Percentiles rank a stretch among this genome's conserved stretches.
Evolutionary conservation across 495 filamentous ascomycete species (phyloP).

Genomic region (Aspergillus bridgeri): DNA sequence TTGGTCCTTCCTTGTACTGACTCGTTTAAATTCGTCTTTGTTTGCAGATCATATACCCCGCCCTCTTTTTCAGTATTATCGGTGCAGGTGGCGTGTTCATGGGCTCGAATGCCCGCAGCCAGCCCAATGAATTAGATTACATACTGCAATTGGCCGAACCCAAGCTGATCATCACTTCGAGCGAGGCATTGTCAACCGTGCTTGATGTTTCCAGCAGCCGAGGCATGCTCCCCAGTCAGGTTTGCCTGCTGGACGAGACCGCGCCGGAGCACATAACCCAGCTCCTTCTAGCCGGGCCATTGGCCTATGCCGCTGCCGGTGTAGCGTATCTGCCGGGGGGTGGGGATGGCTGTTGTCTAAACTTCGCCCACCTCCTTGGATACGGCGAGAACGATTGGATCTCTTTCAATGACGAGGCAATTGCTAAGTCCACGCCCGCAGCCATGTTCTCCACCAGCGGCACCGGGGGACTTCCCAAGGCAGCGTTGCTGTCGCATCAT

Average conservation of each 20-base stretch:
- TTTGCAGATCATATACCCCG: constrained; percentile 45
- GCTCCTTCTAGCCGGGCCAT: constrained; percentile 24
- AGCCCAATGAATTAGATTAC: constrained; percentile 28
- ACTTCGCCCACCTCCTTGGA: constrained; percentile 42
- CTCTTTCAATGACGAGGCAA: constrained; percentile 43
- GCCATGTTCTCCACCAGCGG: constrained; percentile 55
- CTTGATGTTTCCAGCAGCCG: constrained; percentile 43
- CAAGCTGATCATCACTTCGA: constrained; percentile 36
- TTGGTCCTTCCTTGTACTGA: constrained; percentile 4
- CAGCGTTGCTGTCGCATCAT: constrained; percentile 50
- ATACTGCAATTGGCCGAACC: constrained; percentile 24
- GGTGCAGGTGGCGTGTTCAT: constrained; percentile 40
- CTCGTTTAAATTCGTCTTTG: neutral
- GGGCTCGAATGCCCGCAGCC: constrained; percentile 31
- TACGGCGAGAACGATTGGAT: constrained; percentile 54
- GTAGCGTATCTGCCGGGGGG: constrained; percentile 18
- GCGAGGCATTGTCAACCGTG: constrained; percentile 40
- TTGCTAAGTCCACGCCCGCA: constrained; percentile 47
- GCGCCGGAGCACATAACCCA: constrained; percentile 35
- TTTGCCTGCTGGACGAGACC: constrained; percentile 48
- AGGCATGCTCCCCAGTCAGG: constrained; percentile 44
- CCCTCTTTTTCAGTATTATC: constrained; percentile 46
- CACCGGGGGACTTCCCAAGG: constrained; percentile 59
- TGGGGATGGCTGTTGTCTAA: constrained; percentile 21
- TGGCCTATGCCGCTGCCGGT: constrained; percentile 18